Percentiles rank a stretch among this genome's conserved stretches.
These are phyloP conservation scores for Diaporthe ampelina DNA, from an alignment of 2,329 filamentous ascomycete genomes.

Conservation along the genomic window DNA sequence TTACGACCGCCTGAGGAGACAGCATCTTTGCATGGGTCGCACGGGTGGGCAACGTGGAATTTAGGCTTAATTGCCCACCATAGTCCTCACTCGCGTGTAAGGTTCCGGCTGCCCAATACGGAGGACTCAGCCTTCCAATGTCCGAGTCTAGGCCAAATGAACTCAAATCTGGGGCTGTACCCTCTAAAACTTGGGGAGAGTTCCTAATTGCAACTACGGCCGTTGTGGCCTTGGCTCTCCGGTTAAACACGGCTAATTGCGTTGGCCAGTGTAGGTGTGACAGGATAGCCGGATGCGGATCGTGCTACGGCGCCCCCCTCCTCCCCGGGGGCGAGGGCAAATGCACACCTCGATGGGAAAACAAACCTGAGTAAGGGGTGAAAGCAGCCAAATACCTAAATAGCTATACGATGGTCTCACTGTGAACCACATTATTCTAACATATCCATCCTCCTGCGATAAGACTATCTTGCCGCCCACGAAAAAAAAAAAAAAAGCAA, in stretches of 20 bases:
- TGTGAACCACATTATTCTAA: background rate
- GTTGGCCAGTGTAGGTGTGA: background rate
- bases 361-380: background rate
- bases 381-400: too few species aligned
- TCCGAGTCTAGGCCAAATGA: background rate
- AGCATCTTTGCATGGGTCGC: background rate
- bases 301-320: background rate
- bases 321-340: too few species aligned
- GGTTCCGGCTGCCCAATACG: conserved; percentile 30
- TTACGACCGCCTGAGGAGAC: background rate
- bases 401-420: too few species aligned
- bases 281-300: background rate
- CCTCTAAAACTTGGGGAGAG: background rate
- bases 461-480: too few species aligned
- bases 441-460: too few species aligned
- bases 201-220: too few species aligned
- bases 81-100: conserved; percentile 3
- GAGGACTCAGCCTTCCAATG: background rate
- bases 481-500: background rate
- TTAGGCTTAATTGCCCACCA: conserved; percentile 32
- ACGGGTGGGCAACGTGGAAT: background rate
- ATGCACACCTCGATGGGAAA: too few species aligned
- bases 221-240: background rate
- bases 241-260: conserved; percentile 21
- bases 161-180: background rate